Evolutionary conservation across 768 basidiomycete species (phyloP).

Genomic region (Phlebiopsis flavidoalba): DNA sequence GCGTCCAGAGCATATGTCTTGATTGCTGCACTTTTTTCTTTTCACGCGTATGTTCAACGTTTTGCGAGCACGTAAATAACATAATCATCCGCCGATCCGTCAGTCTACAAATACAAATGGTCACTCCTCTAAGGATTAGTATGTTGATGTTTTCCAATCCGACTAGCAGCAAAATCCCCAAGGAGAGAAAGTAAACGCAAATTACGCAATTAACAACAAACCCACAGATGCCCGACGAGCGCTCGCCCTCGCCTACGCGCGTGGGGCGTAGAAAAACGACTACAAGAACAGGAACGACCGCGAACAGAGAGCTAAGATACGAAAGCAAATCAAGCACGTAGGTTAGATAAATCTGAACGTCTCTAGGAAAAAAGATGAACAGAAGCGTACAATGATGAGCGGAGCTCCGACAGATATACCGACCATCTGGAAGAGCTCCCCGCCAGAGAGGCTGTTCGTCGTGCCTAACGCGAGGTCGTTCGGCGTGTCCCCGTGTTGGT

Average conservation of each 20-base stretch:
- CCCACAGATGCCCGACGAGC: constrained; percentile 24
- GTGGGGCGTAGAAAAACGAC: constrained; percentile 17
- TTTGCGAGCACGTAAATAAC: neutral
- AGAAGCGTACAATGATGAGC: constrained; percentile 16
- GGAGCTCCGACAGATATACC: constrained; percentile 24
- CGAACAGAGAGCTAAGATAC: constrained; percentile 23
- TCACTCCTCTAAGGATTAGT: neutral
- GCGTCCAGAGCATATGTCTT: too few species aligned
- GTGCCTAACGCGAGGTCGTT: constrained; percentile 24
- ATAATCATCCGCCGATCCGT: neutral
- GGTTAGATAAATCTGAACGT: neutral
- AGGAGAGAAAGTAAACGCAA: constrained; percentile 15
- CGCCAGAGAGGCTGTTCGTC: constrained; percentile 27
- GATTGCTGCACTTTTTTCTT: neutral
- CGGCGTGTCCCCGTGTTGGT: constrained; percentile 23
- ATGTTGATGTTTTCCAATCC: neutral
- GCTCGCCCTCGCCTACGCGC: too few species aligned
- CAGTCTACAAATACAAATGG: neutral
- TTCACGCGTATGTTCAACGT: neutral
- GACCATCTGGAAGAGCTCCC: constrained; percentile 27
- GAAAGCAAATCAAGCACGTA: too few species aligned
- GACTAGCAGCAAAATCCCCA: constrained; percentile 13
- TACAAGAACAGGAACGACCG: too few species aligned
- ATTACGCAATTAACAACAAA: constrained; percentile 18
- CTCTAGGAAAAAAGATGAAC: neutral